Evolutionary conservation across 2,329 filamentous ascomycete species (phyloP), one percentile per base, ranked within the genome.

Genomic region (Endocalyx cinctus): DNA sequence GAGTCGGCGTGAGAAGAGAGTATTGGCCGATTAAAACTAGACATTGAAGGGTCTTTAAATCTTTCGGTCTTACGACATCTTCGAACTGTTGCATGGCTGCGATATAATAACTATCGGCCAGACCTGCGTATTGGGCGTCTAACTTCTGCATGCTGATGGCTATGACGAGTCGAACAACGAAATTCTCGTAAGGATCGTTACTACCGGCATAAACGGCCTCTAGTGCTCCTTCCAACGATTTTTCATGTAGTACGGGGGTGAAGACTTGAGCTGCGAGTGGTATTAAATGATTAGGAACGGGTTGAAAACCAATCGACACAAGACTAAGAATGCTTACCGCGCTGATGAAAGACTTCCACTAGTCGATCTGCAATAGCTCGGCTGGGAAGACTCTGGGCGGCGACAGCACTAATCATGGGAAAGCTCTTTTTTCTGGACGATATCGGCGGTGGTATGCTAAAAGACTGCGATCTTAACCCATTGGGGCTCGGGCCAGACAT

Each of bases 121-220:
- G 68, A 16, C 89, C 89, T n/a, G 89, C 88, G 58, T 92, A 97
- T 45, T 86, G 81, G 0, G 82, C 77, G 54, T 89, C 87, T 51
- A 96, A 72, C 59, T 94, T 95, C 60, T 97, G 90, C 60, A 97
- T 76, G 57, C 87, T 90, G 52, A 96, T 94, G 18, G 92, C 90
- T 52, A 97, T 80, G 33, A 96, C 87, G 78, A 97, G 89, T 37
- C 87, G 82, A 31, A 94, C 67, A 27, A 90, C 77, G 51, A 96
- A 97, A 50, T 92, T 88, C 54, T 89, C 82, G 57, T 89, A 90
- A 1, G 87, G 72, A 47, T 94, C 85, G 5, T 65, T 72, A 34
- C 80, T 82, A 31, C 84, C 84, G 41, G 75, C 70, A 54, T 90
- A 94, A 4, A 95, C 87, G 18, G 83, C 81, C 35, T 94, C 77